Evolutionary conservation across 306 rosid species (phyloP).

Genomic region (barrel medic (Medicago truncatula)): DNA sequence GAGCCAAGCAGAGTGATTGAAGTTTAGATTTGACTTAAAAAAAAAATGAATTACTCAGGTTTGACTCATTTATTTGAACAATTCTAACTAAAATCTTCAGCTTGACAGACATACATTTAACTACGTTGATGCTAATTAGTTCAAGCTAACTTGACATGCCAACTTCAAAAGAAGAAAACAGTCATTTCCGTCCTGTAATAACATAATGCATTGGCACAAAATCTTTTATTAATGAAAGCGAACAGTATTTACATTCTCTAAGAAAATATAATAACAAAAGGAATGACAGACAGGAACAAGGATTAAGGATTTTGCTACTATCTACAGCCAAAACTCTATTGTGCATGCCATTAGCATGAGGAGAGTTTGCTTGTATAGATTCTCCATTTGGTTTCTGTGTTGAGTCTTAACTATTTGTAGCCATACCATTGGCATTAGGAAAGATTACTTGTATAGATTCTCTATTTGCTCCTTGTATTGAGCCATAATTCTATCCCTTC

Average conservation of each 20-base stretch:
- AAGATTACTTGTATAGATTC: constrained; percentile 62
- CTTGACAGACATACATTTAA: background rate
- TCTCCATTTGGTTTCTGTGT: constrained; percentile 38
- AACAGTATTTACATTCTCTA: background rate
- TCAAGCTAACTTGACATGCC: background rate
- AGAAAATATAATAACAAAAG: background rate
- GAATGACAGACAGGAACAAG: background rate
- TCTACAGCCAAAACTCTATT: background rate
- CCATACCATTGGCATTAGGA: background rate
- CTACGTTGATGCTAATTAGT: no score
- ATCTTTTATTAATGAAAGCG: background rate
- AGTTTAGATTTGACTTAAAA: no score
- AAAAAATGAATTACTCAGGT: no score
- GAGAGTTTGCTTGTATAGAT: constrained; percentile 56
- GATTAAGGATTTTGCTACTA: constrained; percentile 10
- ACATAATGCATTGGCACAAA: background rate
- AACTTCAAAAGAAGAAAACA: background rate
- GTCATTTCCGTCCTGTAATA: no score
- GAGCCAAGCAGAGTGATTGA: no score
- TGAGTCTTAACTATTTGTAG: background rate
- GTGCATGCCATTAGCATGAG: background rate
- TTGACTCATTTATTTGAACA: background rate
- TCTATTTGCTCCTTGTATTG: constrained; percentile 70
- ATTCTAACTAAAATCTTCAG: background rate
- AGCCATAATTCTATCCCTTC: constrained; percentile 72